Evolutionary conservation across 495 filamentous ascomycete genomes (phyloP).

Genomic region (Thermochaetoides thermophila): DNA sequence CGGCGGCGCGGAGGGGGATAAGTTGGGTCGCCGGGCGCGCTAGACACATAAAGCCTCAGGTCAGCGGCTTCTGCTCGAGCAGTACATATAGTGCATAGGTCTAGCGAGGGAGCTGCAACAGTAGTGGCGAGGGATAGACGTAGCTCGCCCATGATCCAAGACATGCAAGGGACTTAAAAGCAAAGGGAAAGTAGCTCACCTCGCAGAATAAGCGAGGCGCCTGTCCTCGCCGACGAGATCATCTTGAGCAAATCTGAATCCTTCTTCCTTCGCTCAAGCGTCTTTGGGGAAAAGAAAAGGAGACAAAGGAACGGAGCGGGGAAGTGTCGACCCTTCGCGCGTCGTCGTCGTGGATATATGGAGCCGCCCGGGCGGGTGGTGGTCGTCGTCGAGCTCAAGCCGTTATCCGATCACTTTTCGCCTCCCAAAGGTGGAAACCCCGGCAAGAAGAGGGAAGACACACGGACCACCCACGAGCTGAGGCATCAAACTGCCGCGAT

Average conservation of each 20-base stretch:
- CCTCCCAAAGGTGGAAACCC: no score
- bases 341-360: no score
- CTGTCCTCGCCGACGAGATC: constrained; percentile 48
- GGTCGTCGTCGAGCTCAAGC: no score
- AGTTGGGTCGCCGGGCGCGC: constrained; percentile 47
- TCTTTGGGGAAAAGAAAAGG: no score
- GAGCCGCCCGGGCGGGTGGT: no score
- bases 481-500: constrained; percentile 14
- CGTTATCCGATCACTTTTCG: constrained; percentile 22
- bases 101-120: no score
- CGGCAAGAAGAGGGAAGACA: no score
- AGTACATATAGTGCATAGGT: no score
- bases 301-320: constrained; percentile 14
- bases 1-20: constrained; percentile 44
- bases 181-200: constrained; percentile 31
- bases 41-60: constrained; percentile 14
- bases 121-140: neutral
- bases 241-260: no score
- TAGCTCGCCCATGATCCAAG: neutral
- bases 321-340: no score
- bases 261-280: no score
- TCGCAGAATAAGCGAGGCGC: constrained; percentile 54
- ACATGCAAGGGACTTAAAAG: neutral
- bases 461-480: constrained; percentile 2
- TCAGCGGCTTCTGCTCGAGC: constrained; percentile 8